Percentiles rank a stretch among this genome's conserved stretches.
Conservation (phyloP, 768 basidiomycete genomes). For the Cubamyces sp. region DNA sequence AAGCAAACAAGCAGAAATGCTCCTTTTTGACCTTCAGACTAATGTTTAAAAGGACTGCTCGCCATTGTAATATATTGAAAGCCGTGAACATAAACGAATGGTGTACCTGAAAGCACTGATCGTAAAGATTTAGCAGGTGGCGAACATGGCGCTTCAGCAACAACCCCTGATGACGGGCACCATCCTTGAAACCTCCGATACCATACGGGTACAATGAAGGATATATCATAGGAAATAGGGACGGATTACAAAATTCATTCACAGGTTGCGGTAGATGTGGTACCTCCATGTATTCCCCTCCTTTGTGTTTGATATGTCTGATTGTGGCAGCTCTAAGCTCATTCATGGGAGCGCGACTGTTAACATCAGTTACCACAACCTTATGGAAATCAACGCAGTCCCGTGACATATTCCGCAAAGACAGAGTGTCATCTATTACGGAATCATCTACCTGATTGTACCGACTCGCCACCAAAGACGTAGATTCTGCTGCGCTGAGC, state of each 20-base stretch:
- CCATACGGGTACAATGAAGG: constrained; percentile 50
- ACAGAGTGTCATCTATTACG: no score
- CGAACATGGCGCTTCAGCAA: constrained; percentile 33
- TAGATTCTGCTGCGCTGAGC: no score
- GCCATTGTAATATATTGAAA: constrained; percentile 46
- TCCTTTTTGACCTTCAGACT: constrained; percentile 36
- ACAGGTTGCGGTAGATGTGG: no score
- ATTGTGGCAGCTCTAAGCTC: no score
- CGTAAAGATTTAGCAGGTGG: constrained; percentile 38
- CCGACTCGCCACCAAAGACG: no score
- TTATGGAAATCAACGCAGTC: no score
- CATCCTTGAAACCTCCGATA: constrained; percentile 46
- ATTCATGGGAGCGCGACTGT: no score
- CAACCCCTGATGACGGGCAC: neutral
- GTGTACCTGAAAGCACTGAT: constrained; percentile 43
- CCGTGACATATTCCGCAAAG: no score
- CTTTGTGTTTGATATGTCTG: no score
- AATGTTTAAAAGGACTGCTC: constrained; percentile 37
- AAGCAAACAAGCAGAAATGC: neutral
- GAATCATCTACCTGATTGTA: no score
- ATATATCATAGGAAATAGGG: constrained; percentile 45
- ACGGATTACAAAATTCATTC: constrained; percentile 43
- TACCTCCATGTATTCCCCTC: no score
- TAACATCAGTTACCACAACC: no score
- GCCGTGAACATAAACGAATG: constrained; percentile 46